Percentiles rank a stretch among this genome's conserved stretches.
phyloP scores from a whole-genome alignment of 2,329 filamentous ascomycete genomes.

The Clonostachys solani region DNA sequence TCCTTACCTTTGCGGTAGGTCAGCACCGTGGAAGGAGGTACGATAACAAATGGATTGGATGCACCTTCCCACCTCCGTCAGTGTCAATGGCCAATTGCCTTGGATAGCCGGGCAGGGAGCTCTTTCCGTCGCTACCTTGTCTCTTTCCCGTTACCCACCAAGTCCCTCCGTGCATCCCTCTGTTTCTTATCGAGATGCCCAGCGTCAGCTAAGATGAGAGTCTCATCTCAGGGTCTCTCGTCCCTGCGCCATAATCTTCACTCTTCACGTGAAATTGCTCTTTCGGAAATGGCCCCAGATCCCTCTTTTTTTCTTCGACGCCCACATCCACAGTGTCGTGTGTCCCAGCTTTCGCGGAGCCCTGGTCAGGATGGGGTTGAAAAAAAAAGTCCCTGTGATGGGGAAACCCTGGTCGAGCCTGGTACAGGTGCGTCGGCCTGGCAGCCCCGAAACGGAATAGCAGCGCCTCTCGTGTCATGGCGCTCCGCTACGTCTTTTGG shows the following conservation, averaged over 20 bases:
- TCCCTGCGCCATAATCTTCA: no score
- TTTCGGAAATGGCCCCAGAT: neutral
- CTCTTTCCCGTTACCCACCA: neutral
- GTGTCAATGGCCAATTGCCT: no score
- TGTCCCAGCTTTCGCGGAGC: no score
- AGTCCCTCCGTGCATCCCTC: neutral
- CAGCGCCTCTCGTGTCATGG: neutral
- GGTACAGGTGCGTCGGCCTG: neutral
- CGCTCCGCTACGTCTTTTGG: neutral
- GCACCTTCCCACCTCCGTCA: no score
- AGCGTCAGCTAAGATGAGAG: no score
- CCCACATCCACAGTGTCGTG: neutral
- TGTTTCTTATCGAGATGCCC: neutral
- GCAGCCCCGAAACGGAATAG: neutral
- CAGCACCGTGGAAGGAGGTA: no score
- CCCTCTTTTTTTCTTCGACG: neutral
- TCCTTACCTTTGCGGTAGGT: no score
- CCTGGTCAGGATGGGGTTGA: neutral
- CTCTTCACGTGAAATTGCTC: neutral
- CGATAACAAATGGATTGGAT: no score
- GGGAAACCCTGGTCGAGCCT: neutral
- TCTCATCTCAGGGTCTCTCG: no score
- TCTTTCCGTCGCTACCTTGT: neutral
- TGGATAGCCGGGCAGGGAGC: neutral
- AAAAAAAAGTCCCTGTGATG: conserved; percentile 3